Evolutionary conservation across 2,329 filamentous ascomycete genomes (phyloP), one percentile per base, ranked within the genome.

Genomic region (Cadophora gregata): DNA sequence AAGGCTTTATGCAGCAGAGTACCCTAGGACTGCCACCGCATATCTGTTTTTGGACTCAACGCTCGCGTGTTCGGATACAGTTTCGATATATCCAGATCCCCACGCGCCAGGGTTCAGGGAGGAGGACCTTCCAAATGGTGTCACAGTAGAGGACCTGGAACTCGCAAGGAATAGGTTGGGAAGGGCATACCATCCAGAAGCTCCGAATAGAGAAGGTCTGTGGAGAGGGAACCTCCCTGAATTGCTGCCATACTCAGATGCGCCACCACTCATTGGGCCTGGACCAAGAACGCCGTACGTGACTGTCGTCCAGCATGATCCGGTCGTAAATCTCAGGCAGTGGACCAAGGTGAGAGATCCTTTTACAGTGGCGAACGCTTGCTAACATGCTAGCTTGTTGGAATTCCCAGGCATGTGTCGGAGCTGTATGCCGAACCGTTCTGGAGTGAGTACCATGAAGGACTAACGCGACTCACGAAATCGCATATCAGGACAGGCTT

Each of bases 31-130:
- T 25, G 72, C 75, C 21, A 67, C 72, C 47, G 72, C 69, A 5
- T 71, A 73, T 19, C 47, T 76, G 0, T 71, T 76, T 50, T 66
- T 76, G 3, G 74, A 75, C 42, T 75, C 74, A 1, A 73, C 73
- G 36, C 69, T 74, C 1, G 72, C 70, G 33, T 75, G 74, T 31
- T 70, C 64, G 16, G 72, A 75, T 29, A 71, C 70, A 24, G 64
- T 51, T 3, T 62, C 42, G 10, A 70, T 75, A 19, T 75, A 70
- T 68, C 74, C 74, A 0, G 72, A 75, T 59, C 73, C 75, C 14
- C 65, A 71, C 25, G 65, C 56, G 6, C 61, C 62, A 21, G 56
- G 21, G 1, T 62, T 64, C 36, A 29, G 10, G 7, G 33, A 45
- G 8, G 29, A 25, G 16, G 27, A 47, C 2, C 38, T 67, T 8